Percentiles rank a stretch among this genome's conserved stretches.
Evolutionary conservation across 1,284 basidiomycete genomes (phyloP).

Genomic region (Rhodotorula glutinis): DNA sequence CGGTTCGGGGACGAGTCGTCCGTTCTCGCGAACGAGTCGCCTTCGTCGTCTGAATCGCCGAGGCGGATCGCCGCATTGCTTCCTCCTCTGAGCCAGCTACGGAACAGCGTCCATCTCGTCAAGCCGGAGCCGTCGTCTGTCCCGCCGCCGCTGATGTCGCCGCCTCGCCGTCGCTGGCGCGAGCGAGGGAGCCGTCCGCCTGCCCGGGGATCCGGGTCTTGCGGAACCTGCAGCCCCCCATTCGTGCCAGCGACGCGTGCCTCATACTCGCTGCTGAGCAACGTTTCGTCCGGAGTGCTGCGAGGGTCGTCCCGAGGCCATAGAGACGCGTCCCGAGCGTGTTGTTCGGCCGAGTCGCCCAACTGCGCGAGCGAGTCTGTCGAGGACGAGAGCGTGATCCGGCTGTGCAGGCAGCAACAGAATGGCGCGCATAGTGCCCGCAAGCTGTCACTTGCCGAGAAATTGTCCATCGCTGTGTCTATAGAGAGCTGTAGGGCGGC

Average conservation of each 20-base stretch:
- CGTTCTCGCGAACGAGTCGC: neutral
- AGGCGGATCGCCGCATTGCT: conserved; percentile 15
- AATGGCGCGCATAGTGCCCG: conserved; percentile 21
- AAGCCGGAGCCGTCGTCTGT: conserved; percentile 24
- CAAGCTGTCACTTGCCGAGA: conserved; percentile 25
- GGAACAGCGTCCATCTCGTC: conserved; percentile 34
- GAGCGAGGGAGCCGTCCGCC: conserved; percentile 10
- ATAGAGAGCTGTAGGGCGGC: no score
- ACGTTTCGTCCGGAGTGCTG: no score
- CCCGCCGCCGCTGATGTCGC: conserved; percentile 31
- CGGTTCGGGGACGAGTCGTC: neutral
- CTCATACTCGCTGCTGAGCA: neutral
- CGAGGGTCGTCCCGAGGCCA: no score
- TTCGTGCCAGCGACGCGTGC: neutral
- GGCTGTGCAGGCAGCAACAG: conserved; percentile 20
- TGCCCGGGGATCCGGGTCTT: neutral
- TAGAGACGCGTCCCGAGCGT: neutral
- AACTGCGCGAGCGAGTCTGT: conserved; percentile 10
- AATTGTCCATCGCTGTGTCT: conserved; percentile 24
- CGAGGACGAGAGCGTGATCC: conserved; percentile 18
- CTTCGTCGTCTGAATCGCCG: conserved; percentile 28
- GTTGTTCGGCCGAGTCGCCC: neutral
- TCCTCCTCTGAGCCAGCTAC: conserved; percentile 31
- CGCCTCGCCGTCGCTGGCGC: conserved; percentile 8
- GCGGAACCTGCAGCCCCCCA: neutral